phyloP scores from a whole-genome alignment of 345 rosid species.

The Eucalyptus fibrosa region DNA sequence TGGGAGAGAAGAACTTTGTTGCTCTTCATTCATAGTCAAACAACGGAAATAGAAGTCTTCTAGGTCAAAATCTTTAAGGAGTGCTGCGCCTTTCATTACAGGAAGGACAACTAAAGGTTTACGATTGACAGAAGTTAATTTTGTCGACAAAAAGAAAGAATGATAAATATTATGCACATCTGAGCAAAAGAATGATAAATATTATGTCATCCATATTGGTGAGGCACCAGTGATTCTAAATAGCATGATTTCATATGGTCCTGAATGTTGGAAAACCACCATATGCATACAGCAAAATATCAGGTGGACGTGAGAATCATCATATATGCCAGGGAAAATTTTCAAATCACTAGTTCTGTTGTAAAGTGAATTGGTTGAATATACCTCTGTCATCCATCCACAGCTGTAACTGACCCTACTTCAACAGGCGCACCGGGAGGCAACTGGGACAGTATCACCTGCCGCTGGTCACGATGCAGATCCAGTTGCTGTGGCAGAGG shows the following conservation, averaged over 20 bases:
- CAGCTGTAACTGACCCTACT: neutral
- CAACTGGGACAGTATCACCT: conserved; percentile 68
- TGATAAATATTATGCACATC: neutral
- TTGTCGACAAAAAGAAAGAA: neutral
- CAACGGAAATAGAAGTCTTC: neutral
- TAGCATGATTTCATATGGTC: neutral
- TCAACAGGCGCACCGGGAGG: conserved; percentile 82
- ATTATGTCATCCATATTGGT: neutral
- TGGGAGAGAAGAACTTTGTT: neutral
- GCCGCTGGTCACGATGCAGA: conserved; percentile 31
- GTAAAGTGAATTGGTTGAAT: neutral
- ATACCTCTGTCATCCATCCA: neutral
- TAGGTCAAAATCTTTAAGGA: neutral
- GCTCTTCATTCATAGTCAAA: neutral
- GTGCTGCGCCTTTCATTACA: neutral
- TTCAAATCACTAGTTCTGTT: neutral
- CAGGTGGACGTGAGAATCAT: neutral
- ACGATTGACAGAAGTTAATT: neutral
- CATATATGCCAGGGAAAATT: neutral
- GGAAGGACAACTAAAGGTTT: neutral
- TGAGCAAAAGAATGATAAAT: neutral
- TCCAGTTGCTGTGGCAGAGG: conserved; percentile 89
- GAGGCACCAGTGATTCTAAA: neutral
- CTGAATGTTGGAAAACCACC: neutral
- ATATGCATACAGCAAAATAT: neutral